Percentiles rank a stretch among this genome's conserved stretches.
These are phyloP conservation scores for Termitomyces bulborhizus DNA, from an alignment of 768 basidiomycete genomes.

Conservation along the genomic window DNA sequence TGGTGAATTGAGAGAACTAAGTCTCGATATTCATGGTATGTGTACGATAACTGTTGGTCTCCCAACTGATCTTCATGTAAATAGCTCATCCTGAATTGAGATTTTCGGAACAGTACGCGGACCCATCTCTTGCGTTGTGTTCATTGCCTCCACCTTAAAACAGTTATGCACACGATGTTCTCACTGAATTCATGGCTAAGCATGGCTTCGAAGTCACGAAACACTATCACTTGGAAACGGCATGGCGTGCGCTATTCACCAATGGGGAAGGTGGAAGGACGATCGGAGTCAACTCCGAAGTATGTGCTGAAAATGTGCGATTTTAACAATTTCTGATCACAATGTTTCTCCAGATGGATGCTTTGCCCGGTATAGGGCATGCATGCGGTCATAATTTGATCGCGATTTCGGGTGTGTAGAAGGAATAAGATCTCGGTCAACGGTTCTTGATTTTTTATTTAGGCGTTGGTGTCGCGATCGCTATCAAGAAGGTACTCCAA, in stretches of 20 bases:
- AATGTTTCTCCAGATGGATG: constrained; percentile 44
- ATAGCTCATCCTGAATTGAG: constrained; percentile 65
- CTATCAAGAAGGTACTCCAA: constrained; percentile 58
- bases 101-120: constrained; percentile 58
- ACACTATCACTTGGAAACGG: constrained; percentile 62
- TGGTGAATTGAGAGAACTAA: constrained; percentile 49
- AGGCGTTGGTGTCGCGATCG: constrained; percentile 68
- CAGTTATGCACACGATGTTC: constrained; percentile 67
- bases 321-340: background rate
- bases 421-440: background rate
- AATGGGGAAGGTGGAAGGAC: constrained; percentile 62
- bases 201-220: constrained; percentile 60
- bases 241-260: constrained; percentile 66
- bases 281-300: constrained; percentile 77
- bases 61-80: background rate
- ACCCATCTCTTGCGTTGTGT: background rate
- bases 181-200: constrained; percentile 60
- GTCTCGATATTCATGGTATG: constrained; percentile 69
- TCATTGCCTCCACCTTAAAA: background rate
- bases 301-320: constrained; percentile 21
- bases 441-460: constrained; percentile 9
- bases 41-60: background rate
- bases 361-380: constrained; percentile 55
- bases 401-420: constrained; percentile 45
- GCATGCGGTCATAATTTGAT: constrained; percentile 85